Conservation (phyloP, 805 yeast genomes). For the Isabelozyma rhagii region DNA sequence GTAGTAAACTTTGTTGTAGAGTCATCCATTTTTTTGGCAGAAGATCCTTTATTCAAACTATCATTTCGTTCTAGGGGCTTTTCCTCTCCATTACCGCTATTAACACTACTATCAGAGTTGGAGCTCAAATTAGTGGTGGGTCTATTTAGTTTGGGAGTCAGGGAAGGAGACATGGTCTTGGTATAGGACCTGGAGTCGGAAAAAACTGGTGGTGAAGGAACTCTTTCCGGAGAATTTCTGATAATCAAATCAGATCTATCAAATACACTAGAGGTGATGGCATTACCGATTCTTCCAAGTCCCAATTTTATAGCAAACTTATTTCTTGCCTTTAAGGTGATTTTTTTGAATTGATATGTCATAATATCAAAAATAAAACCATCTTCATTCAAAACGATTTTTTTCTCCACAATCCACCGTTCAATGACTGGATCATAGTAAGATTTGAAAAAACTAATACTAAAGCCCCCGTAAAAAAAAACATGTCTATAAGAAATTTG, state of each 20-base stretch:
- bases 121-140: background rate
- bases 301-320: conserved; percentile 6
- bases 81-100: background rate
- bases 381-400: conserved; percentile 46
- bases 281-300: conserved; percentile 32
- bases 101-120: background rate
- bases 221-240: conserved; percentile 4
- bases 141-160: background rate
- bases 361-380: conserved; percentile 59
- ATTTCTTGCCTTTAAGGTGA: conserved; percentile 23
- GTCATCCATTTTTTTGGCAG: background rate
- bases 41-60: background rate
- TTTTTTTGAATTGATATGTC: conserved; percentile 47
- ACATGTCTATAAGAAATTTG: conserved; percentile 54
- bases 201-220: conserved; percentile 18
- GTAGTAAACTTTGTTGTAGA: background rate
- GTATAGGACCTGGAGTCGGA: background rate
- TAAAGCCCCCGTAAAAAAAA: conserved; percentile 71
- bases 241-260: conserved; percentile 4
- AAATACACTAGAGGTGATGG: conserved; percentile 23
- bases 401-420: conserved; percentile 39
- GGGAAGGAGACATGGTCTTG: background rate
- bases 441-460: conserved; percentile 24
- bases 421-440: conserved; percentile 17
- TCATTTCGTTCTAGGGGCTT: background rate